Evolutionary conservation across 805 yeast genomes (phyloP), one percentile per base, ranked within the genome.

Genomic region (Ogataea haglerorum): DNA sequence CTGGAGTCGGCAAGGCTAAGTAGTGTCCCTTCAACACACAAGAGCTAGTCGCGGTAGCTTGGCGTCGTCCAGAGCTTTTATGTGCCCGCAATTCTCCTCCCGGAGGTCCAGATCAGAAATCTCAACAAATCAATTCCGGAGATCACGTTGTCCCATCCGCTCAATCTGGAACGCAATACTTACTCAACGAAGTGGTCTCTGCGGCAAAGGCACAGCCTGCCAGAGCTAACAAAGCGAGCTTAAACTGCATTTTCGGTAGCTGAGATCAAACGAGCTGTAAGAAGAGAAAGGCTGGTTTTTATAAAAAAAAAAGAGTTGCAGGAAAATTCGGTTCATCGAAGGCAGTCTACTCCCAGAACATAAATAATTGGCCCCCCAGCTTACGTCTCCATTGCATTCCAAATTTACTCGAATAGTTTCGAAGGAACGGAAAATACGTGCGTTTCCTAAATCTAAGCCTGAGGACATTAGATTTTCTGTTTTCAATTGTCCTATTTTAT

Each of bases 171-270:
- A 6, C n/a, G 13, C 31, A 17, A 23, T 60, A 65, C 72, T 45
- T 58, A 67, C 71, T 57, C 47, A 63, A 49, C 33, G 65, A 57
- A 16, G 66, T 56, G 48, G 63, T 69, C 36, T 55, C 66, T 48
- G 60, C 63, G 39, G 65, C 69, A 46, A 70, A 51, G 46, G 68
- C 80, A 45, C 73, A 52, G 46, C 76, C 75, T 51, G 75, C 71
- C 36, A 76, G 48, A 54, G 80, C 73, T 50, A 70, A 57, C 47
- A 72, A 65, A 50, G 75, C 56, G 57, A 73, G 65, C 65, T 71
- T 77, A 67, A 76, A 66, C 69, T 76, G 82, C 84, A 80, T 78
- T 46, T 46, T 33, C 12, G 29, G 30, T 25, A 30, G 34, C 30
- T 18, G 12, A 28, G 23, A 10, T 34, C 15, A 15, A 32, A 30